Conservation (phyloP, 2,329 filamentous ascomycete species). For the Talaromyces rugulosus region DNA sequence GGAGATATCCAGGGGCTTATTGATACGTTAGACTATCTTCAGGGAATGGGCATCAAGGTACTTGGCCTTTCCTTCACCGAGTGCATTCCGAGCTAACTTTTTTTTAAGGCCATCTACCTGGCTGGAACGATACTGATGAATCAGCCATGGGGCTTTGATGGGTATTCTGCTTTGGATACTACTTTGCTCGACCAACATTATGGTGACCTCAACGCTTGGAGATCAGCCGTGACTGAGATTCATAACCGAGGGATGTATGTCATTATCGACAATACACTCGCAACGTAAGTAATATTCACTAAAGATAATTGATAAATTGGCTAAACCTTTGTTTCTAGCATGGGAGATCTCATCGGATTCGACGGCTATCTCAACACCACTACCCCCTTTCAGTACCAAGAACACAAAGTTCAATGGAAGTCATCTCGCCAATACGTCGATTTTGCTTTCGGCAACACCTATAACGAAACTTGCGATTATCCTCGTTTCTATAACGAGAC, state of each 20-base stretch:
- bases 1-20: constrained; percentile 57
- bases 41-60: constrained; percentile 61
- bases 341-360: constrained; percentile 62
- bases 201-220: constrained; percentile 57
- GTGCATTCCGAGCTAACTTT: not conserved
- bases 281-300: constrained; percentile 52
- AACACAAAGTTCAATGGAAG: constrained; percentile 59
- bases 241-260: constrained; percentile 62
- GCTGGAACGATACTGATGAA: constrained; percentile 63
- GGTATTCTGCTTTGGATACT: constrained; percentile 58
- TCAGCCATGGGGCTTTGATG: constrained; percentile 59
- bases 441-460: constrained; percentile 52
- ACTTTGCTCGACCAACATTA: constrained; percentile 62
- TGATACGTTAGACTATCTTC: constrained; percentile 60
- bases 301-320: no score
- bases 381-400: constrained; percentile 51
- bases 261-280: constrained; percentile 62
- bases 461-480: constrained; percentile 53
- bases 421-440: constrained; percentile 53
- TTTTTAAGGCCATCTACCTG: constrained; percentile 53
- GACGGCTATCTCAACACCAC: constrained; percentile 57
- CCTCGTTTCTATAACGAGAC: constrained; percentile 60
- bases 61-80: not conserved
- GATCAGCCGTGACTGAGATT: constrained; percentile 55
- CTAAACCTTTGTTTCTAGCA: constrained; percentile 24